Conservation (phyloP, 2,329 filamentous ascomycete genomes). For the Penicillium paneum region DNA sequence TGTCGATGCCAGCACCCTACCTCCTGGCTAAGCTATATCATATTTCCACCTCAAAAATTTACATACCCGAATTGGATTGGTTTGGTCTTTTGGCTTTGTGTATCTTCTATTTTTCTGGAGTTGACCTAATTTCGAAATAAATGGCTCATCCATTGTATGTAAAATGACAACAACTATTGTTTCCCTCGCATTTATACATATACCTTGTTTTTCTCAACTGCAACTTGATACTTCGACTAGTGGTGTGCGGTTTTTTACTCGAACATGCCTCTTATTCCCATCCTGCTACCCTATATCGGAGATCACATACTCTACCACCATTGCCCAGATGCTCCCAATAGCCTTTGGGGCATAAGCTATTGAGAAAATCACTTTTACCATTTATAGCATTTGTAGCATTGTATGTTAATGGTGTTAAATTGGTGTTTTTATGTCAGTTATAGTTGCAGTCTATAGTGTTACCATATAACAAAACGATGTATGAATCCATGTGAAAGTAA, state of each 20-base stretch:
- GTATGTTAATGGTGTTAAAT: not conserved
- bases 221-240: not conserved
- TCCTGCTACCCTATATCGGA: not conserved
- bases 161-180: slow-evolving; percentile 11
- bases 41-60: slow-evolving; percentile 21
- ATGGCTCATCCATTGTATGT: slow-evolving; percentile 10
- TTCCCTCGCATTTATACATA: not conserved
- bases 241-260: not conserved
- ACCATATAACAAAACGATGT: no score
- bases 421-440: not conserved
- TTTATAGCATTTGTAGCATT: no score
- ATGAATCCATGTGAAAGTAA: not conserved
- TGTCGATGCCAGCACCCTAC: slow-evolving; percentile 89
- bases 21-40: slow-evolving; percentile 67
- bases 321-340: not conserved
- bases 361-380: no score
- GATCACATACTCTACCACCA: not conserved
- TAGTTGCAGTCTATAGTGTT: not conserved
- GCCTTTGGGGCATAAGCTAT: no score
- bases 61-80: slow-evolving; percentile 23
- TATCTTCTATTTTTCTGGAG: slow-evolving; percentile 11
- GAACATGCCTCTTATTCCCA: not conserved
- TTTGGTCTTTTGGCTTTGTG: slow-evolving; percentile 16
- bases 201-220: not conserved
- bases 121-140: slow-evolving; percentile 9